A percentile compares a stretch with the other conserved stretches of the same genome.
phyloP scores from a whole-genome alignment of 495 filamentous ascomycete species.

The Trichocladium antarcticum region DNA sequence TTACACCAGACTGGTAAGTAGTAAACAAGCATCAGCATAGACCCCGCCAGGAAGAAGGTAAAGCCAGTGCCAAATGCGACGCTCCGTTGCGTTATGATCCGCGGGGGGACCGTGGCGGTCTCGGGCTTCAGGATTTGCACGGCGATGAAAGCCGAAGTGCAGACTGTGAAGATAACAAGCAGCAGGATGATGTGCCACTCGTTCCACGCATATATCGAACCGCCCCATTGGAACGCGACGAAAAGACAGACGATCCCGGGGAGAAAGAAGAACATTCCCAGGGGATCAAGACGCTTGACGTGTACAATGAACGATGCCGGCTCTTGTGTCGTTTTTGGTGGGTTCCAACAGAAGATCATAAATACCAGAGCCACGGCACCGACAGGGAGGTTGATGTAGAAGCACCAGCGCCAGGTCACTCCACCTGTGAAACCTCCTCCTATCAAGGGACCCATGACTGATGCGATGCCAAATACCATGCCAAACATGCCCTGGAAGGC shows the following conservation, averaged over 20 bases:
- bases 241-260: constrained; percentile 61
- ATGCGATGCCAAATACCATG: constrained; percentile 42
- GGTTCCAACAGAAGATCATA: constrained; percentile 39
- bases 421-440: constrained; percentile 40
- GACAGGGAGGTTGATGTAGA: constrained; percentile 55
- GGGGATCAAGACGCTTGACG: constrained; percentile 51
- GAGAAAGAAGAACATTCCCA: constrained; percentile 61
- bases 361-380: constrained; percentile 41
- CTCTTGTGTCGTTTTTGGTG: constrained; percentile 25
- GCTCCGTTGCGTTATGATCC: constrained; percentile 61
- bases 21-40: constrained; percentile 60
- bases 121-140: constrained; percentile 59
- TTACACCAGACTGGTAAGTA: constrained; percentile 69
- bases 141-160: constrained; percentile 49
- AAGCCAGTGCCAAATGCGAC: constrained; percentile 54
- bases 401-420: constrained; percentile 47
- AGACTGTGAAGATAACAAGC: constrained; percentile 52
- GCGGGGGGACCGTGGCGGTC: constrained; percentile 64
- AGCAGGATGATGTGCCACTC: constrained; percentile 57
- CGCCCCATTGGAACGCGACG: constrained; percentile 80
- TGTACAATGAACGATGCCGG: constrained; percentile 32
- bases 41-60: constrained; percentile 46
- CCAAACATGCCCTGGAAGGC: constrained; percentile 47
- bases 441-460: constrained; percentile 39
- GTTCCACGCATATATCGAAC: constrained; percentile 57